These are phyloP conservation scores for Paramecium primaurelia DNA, from an alignment of 73 alveolate genomes.

Conservation along the genomic window DNA sequence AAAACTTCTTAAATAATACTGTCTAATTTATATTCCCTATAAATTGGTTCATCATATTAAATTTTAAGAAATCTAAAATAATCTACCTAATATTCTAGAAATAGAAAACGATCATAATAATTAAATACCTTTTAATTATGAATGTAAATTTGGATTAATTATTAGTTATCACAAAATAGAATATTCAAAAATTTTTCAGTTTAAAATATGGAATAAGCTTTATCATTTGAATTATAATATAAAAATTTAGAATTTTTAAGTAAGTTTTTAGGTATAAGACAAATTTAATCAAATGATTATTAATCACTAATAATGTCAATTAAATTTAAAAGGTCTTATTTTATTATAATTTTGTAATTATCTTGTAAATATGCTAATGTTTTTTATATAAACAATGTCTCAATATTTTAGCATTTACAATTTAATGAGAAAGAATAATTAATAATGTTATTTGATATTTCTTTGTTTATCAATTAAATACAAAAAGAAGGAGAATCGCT, in stretches of 20 bases:
- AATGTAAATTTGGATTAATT: not conserved
- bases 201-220: not conserved
- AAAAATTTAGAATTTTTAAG: not conserved
- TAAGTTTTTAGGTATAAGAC: not conserved
- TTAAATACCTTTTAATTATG: not conserved
- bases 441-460: not conserved
- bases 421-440: not conserved
- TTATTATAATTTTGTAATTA: not conserved
- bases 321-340: not conserved
- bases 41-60: not conserved
- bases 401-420: not conserved
- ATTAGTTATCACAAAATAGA: not conserved
- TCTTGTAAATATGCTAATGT: not conserved
- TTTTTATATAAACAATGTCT: not conserved
- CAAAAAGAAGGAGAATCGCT: not conserved
- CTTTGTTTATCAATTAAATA: not conserved
- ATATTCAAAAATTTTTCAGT: not conserved
- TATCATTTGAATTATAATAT: not conserved
- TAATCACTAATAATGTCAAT: not conserved
- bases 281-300: not conserved
- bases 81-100: not conserved
- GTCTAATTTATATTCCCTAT: not conserved
- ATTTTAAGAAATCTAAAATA: not conserved
- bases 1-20: not conserved
- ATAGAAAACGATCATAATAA: not conserved